These are phyloP conservation scores for Ashbya aceris DNA, from an alignment of 1,139 yeast genomes.

Conservation along the genomic window DNA sequence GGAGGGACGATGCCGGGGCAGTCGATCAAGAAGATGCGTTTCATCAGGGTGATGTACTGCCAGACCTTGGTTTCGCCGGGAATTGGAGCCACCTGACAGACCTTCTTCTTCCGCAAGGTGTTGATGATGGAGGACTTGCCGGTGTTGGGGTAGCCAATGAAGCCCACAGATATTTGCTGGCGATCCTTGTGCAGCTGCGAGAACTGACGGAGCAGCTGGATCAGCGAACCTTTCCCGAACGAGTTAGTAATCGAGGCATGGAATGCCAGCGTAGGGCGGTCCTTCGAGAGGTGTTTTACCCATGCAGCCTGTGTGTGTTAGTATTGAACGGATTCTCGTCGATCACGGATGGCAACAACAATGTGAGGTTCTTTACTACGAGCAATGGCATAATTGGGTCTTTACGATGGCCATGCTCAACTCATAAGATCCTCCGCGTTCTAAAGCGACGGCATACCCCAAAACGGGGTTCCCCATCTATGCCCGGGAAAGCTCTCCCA, in stretches of 20 bases:
- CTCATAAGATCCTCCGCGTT: constrained; percentile 45
- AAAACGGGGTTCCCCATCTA: constrained; percentile 10
- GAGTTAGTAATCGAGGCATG: constrained; percentile 97
- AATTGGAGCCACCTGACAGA: constrained; percentile 93
- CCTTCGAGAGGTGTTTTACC: constrained; percentile 90
- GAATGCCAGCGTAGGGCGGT: constrained; percentile 91
- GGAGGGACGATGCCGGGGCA: constrained; percentile 99
- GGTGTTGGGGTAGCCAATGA: constrained; percentile 94
- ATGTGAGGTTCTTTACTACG: constrained; percentile 74
- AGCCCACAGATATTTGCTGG: constrained; percentile 93
- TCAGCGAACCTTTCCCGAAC: constrained; percentile 93
- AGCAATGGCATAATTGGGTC: constrained; percentile 30
- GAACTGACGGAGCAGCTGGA: constrained; percentile 87
- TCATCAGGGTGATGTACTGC: constrained; percentile 97
- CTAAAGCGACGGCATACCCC: constrained; percentile 10
- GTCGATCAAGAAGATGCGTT: constrained; percentile 86
- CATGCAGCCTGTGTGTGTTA: constrained; percentile 73
- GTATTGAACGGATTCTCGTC: constrained; percentile 20
- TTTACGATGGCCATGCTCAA: constrained; percentile 41
- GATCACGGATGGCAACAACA: constrained; percentile 2
- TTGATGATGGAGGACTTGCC: constrained; percentile 95
- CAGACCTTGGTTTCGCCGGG: constrained; percentile 99
- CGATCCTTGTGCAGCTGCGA: constrained; percentile 85
- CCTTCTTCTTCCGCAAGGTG: constrained; percentile 88
- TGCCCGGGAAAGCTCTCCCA: constrained; percentile 14